A percentile compares a stretch with the other conserved stretches of the same genome.
Evolutionary conservation across 139 green algal genomes (phyloP).

Genomic region (Pseudopediastrum boryanum): DNA sequence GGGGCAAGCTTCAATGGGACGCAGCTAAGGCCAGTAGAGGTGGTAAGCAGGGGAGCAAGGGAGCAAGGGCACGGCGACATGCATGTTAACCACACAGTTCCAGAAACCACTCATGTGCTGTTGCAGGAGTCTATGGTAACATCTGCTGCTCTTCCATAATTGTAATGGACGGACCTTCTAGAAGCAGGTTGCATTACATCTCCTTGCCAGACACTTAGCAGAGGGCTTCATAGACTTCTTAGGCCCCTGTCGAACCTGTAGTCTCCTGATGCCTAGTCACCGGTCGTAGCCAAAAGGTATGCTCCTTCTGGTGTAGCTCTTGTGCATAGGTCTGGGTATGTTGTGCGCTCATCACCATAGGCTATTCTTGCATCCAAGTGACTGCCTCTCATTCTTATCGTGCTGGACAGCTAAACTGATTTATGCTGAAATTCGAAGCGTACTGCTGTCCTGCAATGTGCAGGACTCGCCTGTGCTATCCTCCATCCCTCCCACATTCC

Average conservation of each 20-base stretch:
- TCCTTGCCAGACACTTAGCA: too few relatives aligned
- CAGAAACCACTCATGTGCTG: not conserved
- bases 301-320: not conserved
- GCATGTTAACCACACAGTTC: not conserved
- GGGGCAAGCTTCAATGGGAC: constrained; percentile 49
- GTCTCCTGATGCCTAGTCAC: too few relatives aligned
- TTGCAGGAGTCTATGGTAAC: not conserved
- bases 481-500: not conserved
- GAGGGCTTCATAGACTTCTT: too few relatives aligned
- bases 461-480: constrained; percentile 48
- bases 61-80: not conserved
- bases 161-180: not conserved
- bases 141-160: not conserved
- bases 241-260: too few relatives aligned
- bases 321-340: not conserved
- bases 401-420: constrained; percentile 8
- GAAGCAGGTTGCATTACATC: not conserved
- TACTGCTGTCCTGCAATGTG: constrained; percentile 54
- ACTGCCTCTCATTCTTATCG: not conserved
- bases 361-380: not conserved
- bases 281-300: not conserved
- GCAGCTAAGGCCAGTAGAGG: constrained; percentile 6
- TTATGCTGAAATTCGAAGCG: not conserved
- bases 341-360: not conserved
- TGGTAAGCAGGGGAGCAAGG: not conserved